Base-by-base conservation (phyloP, 1,284 basidiomycete species). In the Apiotrichum mycotoxinovorans region DNA sequence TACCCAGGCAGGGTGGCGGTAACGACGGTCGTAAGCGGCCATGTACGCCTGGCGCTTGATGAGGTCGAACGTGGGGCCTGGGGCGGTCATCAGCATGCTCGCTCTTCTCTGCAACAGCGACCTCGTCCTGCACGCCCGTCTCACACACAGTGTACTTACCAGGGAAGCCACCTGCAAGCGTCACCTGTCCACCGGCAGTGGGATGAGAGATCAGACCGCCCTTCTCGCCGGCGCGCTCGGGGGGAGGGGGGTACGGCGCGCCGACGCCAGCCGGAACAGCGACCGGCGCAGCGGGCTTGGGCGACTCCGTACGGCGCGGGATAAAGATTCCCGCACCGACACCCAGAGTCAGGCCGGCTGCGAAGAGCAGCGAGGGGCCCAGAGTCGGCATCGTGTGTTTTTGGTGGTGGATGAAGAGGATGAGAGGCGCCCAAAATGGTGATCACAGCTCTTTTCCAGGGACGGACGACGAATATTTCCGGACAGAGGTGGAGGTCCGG, bases 1-100 rank as follows among this genome's bases (percentile, higher is more conserved):
- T 66, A 91, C 90, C 93, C 96, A 98, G 25, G 90, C 83, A 3
- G 95, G 93, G 79, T 98, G 94, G 25, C 90, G 82, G 57, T 94
- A 79, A 14, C 91, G 82, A 50, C 96, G 83, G 74, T 99, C 95
- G 74, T 98, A 98, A 3, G 85, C 89, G 4, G 90, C 86, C 25
- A 89, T 85, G 71, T 95, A 96, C 10, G 88, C 91, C 69, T 85
- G 84, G 41, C 90, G 83, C 34, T 86, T 82, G 42, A 96, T 81
- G 14, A 87, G 76, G 76, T 97, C 92, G 5, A 87, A 82, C 27
- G 91, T 82, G 15, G 92, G 93, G 18, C 93, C 93, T 91, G 60
- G 27, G 52, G 34, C 23, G 30, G 51, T 60, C 25, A 60, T 50
- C 60, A 56, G 8, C 17, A 17, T 14, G 20, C 25, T 33, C 41